Percentiles rank a stretch among this genome's conserved stretches.
Evolutionary conservation across 139 green algal species (phyloP).

Genomic region (Desmodesmus armatus): DNA sequence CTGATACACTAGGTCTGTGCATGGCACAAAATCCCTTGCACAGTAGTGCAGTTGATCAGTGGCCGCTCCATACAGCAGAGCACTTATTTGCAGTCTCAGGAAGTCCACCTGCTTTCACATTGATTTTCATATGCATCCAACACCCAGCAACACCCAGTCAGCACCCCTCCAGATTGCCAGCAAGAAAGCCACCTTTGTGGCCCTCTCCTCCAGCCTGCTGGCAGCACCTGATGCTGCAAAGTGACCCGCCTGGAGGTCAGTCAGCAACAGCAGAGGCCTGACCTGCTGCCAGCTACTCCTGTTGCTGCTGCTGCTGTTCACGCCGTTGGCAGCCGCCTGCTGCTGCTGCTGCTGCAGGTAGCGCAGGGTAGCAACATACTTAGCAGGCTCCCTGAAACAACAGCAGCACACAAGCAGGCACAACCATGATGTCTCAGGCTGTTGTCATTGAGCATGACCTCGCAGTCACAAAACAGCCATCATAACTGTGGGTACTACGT

Average conservation of each 20-base stretch:
- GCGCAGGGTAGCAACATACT: constrained; percentile 52
- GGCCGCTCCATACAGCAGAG: too few relatives aligned
- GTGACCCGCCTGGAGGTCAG: constrained; percentile 67
- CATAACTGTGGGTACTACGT: too few relatives aligned
- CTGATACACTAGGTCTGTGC: too few relatives aligned
- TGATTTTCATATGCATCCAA: too few relatives aligned
- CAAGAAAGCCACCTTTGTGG: constrained; percentile 76
- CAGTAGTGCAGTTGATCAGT: too few relatives aligned
- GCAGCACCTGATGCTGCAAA: constrained; percentile 73
- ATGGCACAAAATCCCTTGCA: too few relatives aligned
- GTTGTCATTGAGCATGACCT: too few relatives aligned
- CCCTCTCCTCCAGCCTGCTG: constrained; percentile 47
- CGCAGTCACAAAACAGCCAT: too few relatives aligned
- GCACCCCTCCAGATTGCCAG: constrained; percentile 49
- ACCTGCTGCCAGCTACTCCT: not conserved
- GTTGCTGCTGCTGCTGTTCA: not conserved
- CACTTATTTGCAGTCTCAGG: too few relatives aligned
- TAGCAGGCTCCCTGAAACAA: constrained; percentile 53
- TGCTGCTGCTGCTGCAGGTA: constrained; percentile 10
- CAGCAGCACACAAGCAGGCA: not conserved
- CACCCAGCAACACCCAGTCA: constrained; percentile 4
- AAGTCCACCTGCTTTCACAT: too few relatives aligned
- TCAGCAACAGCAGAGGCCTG: constrained; percentile 64
- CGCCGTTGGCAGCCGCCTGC: not conserved
- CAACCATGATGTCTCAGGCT: not conserved